Base-by-base conservation (phyloP, 352 stramenopile species). In the Phytophthora lateralis region DNA sequence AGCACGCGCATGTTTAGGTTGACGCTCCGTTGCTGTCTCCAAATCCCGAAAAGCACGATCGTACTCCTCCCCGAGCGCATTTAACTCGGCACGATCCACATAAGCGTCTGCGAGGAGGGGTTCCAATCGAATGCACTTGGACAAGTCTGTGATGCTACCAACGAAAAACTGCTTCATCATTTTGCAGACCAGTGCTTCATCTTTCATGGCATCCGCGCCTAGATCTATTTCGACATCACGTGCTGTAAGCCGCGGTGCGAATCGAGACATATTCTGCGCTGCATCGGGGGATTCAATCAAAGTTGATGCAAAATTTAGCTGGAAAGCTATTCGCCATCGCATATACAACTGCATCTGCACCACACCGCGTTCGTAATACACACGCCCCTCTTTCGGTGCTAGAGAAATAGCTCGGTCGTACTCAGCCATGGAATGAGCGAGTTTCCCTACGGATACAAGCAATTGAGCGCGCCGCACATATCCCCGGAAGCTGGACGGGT, bases 311-410 rank as follows among this genome's bases (percentile, higher is more conserved):
- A 88, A 85, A 37, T 83, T 76, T 12, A 78, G 42, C 48, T 85
- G 71, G 45, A 76, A 85, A 29, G 78, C 76, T 8, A 72, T 69
- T 18, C 81, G 75, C 81, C 79, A 90, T 3, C 69, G 73, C 62
- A 89, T 49, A 38, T 91, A 88, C 15, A 91, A 59, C 53, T 90
- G 84, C 70, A 89, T 83, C 11, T 87, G 78, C 0, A 90, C 82
- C 18, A 91, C 73, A 7, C 82, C 84, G 17, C 84, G 80, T 51
- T 93, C 84, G 55, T 93, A 93, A 52, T 79, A 80, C 34, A 93
- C 68, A 15, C 75, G 73, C 1, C 69, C 64, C 32, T 88, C 74
- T 37, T 89, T 91, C 0, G 80, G 80, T 8, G 82, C 76, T 6
- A 93, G 60, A 1, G 68, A 61, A 10, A 89, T 37, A 4, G 84